A percentile compares a stretch with the other conserved stretches of the same genome.
These are phyloP conservation scores for Arabidopsis hybrid DNA, from an alignment of 441 rosid genomes.

Conservation along the genomic window DNA sequence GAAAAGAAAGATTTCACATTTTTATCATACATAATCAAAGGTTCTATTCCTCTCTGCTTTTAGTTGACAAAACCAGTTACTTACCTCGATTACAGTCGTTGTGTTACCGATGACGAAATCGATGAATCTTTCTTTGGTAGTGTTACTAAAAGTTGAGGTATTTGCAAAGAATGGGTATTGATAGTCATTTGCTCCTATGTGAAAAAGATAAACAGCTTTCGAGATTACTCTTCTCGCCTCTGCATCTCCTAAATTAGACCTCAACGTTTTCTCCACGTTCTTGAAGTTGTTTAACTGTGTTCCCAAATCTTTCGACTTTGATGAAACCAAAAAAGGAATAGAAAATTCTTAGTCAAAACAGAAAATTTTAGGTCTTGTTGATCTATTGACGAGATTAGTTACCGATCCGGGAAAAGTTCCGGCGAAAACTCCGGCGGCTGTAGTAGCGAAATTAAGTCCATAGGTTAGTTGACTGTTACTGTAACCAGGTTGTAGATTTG, in stretches of 20 bases:
- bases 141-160: constrained; percentile 42
- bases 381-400: neutral
- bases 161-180: constrained; percentile 36
- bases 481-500: constrained; percentile 50
- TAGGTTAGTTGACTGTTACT: constrained; percentile 25
- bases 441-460: constrained; percentile 64
- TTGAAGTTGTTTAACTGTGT: constrained; percentile 55
- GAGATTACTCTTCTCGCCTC: constrained; percentile 44
- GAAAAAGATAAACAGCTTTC: constrained; percentile 51
- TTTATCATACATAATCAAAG: neutral
- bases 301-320: constrained; percentile 47
- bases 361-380: too few relatives aligned
- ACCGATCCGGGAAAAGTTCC: constrained; percentile 55
- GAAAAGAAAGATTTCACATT: neutral
- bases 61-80: neutral
- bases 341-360: constrained; percentile 11
- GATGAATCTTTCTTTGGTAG: constrained; percentile 41
- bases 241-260: constrained; percentile 47
- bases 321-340: neutral
- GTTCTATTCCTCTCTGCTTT: neutral
- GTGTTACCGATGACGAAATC: constrained; percentile 52
- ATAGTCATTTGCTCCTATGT: constrained; percentile 60
- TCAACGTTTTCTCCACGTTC: constrained; percentile 44
- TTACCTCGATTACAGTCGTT: constrained; percentile 45
- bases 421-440: constrained; percentile 58